phyloP scores from a whole-genome alignment of 805 yeast species.

The Metschnikowia cubensis region DNA sequence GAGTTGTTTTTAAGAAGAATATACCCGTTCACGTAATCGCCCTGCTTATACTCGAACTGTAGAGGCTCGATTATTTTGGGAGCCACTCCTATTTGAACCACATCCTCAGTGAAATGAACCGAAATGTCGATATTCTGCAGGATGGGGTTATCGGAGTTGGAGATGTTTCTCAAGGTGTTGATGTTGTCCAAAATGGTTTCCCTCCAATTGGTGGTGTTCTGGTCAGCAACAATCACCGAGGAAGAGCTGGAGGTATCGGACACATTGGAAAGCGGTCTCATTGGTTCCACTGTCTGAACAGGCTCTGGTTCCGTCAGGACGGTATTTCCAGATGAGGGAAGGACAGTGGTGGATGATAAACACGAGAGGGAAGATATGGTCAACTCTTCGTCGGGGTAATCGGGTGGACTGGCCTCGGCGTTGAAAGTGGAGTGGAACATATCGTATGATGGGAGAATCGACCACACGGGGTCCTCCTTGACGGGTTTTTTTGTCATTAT shows the following conservation, averaged over 20 bases:
- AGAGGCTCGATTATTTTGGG: conserved; percentile 29
- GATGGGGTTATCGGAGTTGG: conserved; percentile 24
- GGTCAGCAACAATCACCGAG: conserved; percentile 31
- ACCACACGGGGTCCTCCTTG: conserved; percentile 31
- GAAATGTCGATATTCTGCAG: conserved; percentile 26
- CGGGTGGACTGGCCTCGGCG: conserved; percentile 13
- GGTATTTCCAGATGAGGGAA: neutral
- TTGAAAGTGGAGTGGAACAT: conserved; percentile 25
- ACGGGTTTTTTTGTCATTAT: neutral
- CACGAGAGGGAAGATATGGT: neutral
- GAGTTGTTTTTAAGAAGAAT: conserved; percentile 38
- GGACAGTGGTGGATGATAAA: neutral
- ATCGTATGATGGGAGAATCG: conserved; percentile 37
- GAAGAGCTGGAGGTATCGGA: neutral
- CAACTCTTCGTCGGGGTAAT: conserved; percentile 14
- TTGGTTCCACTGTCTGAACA: neutral
- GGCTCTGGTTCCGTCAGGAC: neutral
- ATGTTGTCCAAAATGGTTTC: conserved; percentile 38
- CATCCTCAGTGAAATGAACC: conserved; percentile 32
- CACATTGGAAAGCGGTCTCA: too few relatives aligned
- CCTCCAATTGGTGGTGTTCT: conserved; percentile 30
- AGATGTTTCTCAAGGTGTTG: conserved; percentile 29
- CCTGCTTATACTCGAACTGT: conserved; percentile 53
- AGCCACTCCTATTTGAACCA: conserved; percentile 24
- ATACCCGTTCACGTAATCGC: conserved; percentile 64